Base-by-base conservation (phyloP, 139 green algal species). In the Trebouxia sp. region DNA sequence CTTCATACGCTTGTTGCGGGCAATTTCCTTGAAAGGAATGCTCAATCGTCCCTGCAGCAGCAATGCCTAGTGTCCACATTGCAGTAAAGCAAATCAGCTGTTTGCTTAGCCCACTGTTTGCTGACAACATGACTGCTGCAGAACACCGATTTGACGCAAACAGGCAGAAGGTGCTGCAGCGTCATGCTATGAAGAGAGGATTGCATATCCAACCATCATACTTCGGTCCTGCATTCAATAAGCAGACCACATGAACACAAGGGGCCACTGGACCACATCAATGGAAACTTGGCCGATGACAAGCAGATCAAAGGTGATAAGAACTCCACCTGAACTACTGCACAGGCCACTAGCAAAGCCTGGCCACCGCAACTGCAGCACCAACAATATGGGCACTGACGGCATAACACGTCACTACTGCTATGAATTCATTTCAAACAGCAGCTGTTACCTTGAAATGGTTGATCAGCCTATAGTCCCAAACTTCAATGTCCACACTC, bases 401-500 rank as follows among this genome's bases (percentile, higher is more conserved):
- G n/a, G n/a, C n/a, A n/a, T n/a, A n/a, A n/a, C n/a, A n/a, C n/a
- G n/a, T n/a, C n/a, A n/a, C n/a, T n/a, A n/a, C n/a, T n/a, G n/a
- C n/a, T n/a, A n/a, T n/a, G n/a, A n/a, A n/a, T n/a, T n/a, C n/a
- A n/a, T n/a, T n/a, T n/a, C n/a, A n/a, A n/a, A n/a, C n/a, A n/a
- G n/a, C n/a, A n/a, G n/a, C n/a, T n/a, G n/a, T n/a, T 24, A 53
- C 69, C 69, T 77, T 77, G 69, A 77, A 77, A 55, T 77, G 69
- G 69, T 79, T 79, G n/a, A 65, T 70, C 17, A 43, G 37, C 8
- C 32, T 72, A 45, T 47, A 72, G 72, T 74, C 75, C 45, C 80
- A 84, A 17, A 53, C 32, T 76, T 87, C 26, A 65, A 87, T 30
- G 32, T 67, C 24, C 62, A 88, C 53, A 77, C 58, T 38, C 66